These are phyloP conservation scores for Begonia fuchsioides DNA, from an alignment of 306 rosid genomes.

Conservation along the genomic window DNA sequence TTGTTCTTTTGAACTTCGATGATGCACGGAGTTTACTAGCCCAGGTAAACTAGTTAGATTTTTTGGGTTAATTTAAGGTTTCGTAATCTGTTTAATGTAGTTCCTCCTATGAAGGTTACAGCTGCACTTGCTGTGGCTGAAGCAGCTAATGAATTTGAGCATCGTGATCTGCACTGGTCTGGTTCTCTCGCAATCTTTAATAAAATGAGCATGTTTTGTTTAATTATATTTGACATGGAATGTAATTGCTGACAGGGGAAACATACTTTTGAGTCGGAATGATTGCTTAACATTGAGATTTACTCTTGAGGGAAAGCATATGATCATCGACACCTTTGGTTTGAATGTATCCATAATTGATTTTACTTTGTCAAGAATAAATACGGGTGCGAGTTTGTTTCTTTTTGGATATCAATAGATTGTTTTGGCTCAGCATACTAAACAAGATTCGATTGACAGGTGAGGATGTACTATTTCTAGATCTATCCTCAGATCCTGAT, in stretches of 20 bases:
- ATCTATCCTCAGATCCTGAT: constrained; percentile 66
- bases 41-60: constrained; percentile 40
- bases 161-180: constrained; percentile 96
- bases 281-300: constrained; percentile 48
- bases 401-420: constrained; percentile 4
- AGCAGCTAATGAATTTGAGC: constrained; percentile 90
- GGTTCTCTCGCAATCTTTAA: constrained; percentile 10
- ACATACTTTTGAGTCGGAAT: constrained; percentile 57
- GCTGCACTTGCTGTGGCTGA: constrained; percentile 89
- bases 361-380: constrained; percentile 79
- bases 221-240: constrained; percentile 11
- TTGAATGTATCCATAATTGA: constrained; percentile 68
- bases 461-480: constrained; percentile 62
- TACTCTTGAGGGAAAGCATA: constrained; percentile 59
- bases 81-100: not conserved
- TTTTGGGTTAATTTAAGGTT: constrained; percentile 11
- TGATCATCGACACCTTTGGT: constrained; percentile 52
- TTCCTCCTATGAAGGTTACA: constrained; percentile 37
- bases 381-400: constrained; percentile 40
- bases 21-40: constrained; percentile 63
- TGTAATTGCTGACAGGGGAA: constrained; percentile 55
- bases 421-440: constrained; percentile 6
- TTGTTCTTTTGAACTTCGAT: constrained; percentile 50
- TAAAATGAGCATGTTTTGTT: constrained; percentile 6
- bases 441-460: constrained; percentile 28